phyloP scores from a whole-genome alignment of 1,139 yeast species.

The Geotrichum cucujoidarum region DNA sequence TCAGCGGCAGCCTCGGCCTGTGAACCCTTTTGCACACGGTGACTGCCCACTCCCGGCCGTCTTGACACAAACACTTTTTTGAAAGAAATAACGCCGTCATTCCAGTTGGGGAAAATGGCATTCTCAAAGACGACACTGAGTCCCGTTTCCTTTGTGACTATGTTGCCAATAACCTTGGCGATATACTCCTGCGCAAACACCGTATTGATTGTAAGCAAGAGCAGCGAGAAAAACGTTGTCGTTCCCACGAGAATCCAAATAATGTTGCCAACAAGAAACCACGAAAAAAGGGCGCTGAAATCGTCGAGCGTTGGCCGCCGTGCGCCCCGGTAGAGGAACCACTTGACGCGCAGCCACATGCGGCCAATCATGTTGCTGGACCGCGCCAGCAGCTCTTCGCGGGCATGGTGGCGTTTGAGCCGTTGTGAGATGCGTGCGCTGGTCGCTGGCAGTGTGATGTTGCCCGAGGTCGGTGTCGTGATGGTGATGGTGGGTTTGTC shows the following conservation, averaged over 20 bases:
- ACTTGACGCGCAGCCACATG: conserved; percentile 55
- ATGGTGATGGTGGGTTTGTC: conserved; percentile 13
- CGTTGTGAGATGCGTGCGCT: conserved; percentile 11
- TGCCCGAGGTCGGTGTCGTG: conserved; percentile 11
- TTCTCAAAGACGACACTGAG: conserved; percentile 83
- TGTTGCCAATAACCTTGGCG: conserved; percentile 74
- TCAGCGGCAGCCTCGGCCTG: conserved; percentile 59
- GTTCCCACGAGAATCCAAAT: conserved; percentile 76
- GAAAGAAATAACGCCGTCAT: conserved; percentile 78
- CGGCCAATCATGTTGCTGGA: conserved; percentile 50
- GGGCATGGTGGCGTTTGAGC: conserved; percentile 28
- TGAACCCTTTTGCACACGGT: conserved; percentile 56
- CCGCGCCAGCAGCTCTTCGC: conserved; percentile 50
- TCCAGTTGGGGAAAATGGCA: conserved; percentile 95
- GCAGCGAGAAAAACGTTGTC: conserved; percentile 78
- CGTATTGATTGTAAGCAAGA: conserved; percentile 75
- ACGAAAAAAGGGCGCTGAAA: conserved; percentile 79
- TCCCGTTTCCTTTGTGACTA: conserved; percentile 81
- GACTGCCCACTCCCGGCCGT: conserved; percentile 53
- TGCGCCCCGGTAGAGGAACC: conserved; percentile 60
- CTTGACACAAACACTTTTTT: conserved; percentile 81
- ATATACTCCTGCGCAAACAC: conserved; percentile 87
- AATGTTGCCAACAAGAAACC: conserved; percentile 85
- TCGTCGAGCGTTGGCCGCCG: conserved; percentile 86
- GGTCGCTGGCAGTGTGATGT: conserved; percentile 16